Conservation (phyloP, 2,329 filamentous ascomycete species). For the Talaromyces sp. region DNA sequence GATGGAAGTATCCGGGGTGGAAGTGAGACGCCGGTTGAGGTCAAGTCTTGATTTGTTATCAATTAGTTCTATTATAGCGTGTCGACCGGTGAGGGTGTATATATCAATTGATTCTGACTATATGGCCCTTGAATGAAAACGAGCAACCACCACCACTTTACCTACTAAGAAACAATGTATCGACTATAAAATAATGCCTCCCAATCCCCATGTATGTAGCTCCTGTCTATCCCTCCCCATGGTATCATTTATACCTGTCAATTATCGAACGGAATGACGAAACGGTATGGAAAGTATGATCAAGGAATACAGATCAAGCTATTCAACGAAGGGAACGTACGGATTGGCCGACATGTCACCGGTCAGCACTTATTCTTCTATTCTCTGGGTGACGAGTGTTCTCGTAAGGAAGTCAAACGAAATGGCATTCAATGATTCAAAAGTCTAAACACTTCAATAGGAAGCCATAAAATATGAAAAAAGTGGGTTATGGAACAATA, state of each 20-base stretch:
- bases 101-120: neutral
- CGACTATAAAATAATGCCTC: neutral
- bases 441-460: neutral
- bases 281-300: neutral
- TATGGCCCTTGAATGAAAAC: neutral
- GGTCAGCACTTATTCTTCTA: neutral
- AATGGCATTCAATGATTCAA: neutral
- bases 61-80: neutral
- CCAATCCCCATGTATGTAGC: neutral
- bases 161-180: neutral
- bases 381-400: neutral
- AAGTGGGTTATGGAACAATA: neutral
- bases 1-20: neutral
- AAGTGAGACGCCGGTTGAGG: conserved; percentile 3
- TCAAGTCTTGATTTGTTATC: conserved; percentile 1
- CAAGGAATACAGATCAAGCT: neutral
- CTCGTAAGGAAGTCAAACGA: neutral
- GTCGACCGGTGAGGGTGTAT: neutral
- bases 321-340: neutral
- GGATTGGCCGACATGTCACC: neutral
- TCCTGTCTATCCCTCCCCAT: neutral
- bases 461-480: neutral
- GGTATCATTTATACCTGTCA: neutral
- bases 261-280: neutral
- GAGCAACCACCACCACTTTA: neutral